Percentiles rank a stretch among this genome's conserved stretches.
Evolutionary conservation across 140 eudicot genomes (phyloP).

Genomic region (Bidens hawaiensis): DNA sequence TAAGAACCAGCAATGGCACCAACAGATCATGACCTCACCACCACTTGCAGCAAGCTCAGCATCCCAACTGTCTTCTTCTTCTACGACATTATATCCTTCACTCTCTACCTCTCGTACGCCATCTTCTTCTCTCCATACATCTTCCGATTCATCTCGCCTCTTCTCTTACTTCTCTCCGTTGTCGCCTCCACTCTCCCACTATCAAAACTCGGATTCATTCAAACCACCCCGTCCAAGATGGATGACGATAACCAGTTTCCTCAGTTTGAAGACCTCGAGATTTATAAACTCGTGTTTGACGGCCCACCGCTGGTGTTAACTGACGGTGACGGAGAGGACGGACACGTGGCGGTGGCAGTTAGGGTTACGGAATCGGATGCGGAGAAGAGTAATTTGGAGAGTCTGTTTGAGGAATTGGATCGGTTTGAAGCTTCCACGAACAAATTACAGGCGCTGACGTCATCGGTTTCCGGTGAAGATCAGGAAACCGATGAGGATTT

Average conservation of each 20-base stretch:
- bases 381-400: slow-evolving; percentile 6
- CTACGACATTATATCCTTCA: not conserved
- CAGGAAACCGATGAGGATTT: not conserved
- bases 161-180: slow-evolving; percentile 36
- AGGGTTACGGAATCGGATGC: no score
- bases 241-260: slow-evolving; percentile 22
- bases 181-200: slow-evolving; percentile 17
- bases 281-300: slow-evolving; percentile 40
- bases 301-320: slow-evolving; percentile 29
- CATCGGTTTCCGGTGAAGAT: not conserved
- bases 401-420: slow-evolving; percentile 37
- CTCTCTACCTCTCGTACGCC: slow-evolving; percentile 68
- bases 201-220: slow-evolving; percentile 23
- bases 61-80: no score
- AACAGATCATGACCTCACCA: no score
- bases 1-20: no score
- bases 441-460: not conserved
- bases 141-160: no score
- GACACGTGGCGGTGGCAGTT: not conserved
- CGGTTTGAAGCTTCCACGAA: slow-evolving; percentile 36
- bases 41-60: slow-evolving; percentile 14
- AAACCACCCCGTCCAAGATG: slow-evolving; percentile 13
- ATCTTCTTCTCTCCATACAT: slow-evolving; percentile 82
- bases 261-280: slow-evolving; percentile 29
- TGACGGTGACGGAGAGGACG: not conserved